Base-by-base conservation (phyloP, 176 grass and related monocot genomes). In the Ensete ventricosum region DNA sequence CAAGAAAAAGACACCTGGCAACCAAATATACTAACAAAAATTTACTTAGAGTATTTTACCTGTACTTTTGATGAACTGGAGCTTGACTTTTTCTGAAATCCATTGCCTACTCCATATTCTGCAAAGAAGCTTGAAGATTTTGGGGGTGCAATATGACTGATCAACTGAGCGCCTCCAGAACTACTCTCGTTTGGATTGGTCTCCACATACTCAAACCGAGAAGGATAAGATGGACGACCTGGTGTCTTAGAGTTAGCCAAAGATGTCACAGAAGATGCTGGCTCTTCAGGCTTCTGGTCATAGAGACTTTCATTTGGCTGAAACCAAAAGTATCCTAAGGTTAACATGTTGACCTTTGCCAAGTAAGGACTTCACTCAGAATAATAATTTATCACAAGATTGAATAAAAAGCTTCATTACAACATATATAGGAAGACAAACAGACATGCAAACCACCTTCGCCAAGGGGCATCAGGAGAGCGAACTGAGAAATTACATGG, bases 111-210 rank as follows among this genome's bases (percentile, higher is more conserved):
- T 59, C 87, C 92, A 84, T 86, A 96, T 72, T 96, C 87, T 22
- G 89, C 89, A 80, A 96, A 96, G 81, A 96, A 92, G 85, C 91
- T 90, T 13, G 87, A 88, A 25, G 87, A 92, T 69, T 90, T 96
- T 73, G 92, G 92, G 11, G 92, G 83, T 14, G 87, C 83, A 81
- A 96, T 87, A 80, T 96, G 92, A 67, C 87, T 85, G 14, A 87
- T 81, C 54, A 85, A 51, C 63, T 85, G 80, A 62, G 50, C 76
- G 52, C 85, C 88, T 76, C 76, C 86, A n/a, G 82, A 87, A 69
- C 27, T 77, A 53, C 50, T 81, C 80, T 84, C 79, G 69, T 52
- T 27, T 50, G 78, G 76, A 64, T 48, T 62, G 78, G 82, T 84
- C 81, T 96, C 92, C 43, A 87, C 65, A 77, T 92, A 96, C 53